These are phyloP conservation scores for Colletotrichum zoysiae DNA, from an alignment of 2,329 filamentous ascomycete species.

Conservation along the genomic window DNA sequence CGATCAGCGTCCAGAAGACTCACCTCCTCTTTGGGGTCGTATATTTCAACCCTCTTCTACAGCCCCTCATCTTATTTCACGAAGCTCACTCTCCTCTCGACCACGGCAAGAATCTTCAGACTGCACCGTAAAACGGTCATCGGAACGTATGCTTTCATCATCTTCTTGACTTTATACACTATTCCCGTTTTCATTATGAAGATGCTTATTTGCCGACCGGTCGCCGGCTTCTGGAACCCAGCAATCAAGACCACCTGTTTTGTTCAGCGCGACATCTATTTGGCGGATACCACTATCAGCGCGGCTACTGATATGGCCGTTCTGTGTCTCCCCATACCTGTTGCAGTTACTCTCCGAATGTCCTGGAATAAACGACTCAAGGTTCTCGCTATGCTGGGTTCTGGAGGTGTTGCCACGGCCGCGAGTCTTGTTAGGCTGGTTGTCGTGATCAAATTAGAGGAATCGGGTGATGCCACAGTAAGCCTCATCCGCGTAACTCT, in stretches of 20 bases:
- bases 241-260: conserved; percentile 49
- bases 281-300: conserved; percentile 50
- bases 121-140: conserved; percentile 54
- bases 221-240: conserved; percentile 55
- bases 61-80: conserved; percentile 57
- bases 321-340: conserved; percentile 48
- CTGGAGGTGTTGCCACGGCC: conserved; percentile 50
- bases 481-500: conserved; percentile 37
- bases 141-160: conserved; percentile 55
- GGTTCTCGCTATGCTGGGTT: conserved; percentile 48
- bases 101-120: conserved; percentile 58
- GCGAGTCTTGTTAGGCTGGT: conserved; percentile 50
- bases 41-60: conserved; percentile 59
- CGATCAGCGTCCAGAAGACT: neutral
- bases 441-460: conserved; percentile 43
- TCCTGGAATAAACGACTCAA: conserved; percentile 48
- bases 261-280: conserved; percentile 50
- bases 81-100: conserved; percentile 55
- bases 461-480: conserved; percentile 44
- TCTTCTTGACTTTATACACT: conserved; percentile 54
- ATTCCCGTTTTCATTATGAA: conserved; percentile 51
- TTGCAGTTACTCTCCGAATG: conserved; percentile 51
- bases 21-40: conserved; percentile 43
- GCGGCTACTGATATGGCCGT: conserved; percentile 50
- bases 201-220: conserved; percentile 56